A percentile compares a stretch with the other conserved stretches of the same genome.
Evolutionary conservation across 2,329 filamentous ascomycete genomes (phyloP).

Genomic region (Xylariaceae sp.): DNA sequence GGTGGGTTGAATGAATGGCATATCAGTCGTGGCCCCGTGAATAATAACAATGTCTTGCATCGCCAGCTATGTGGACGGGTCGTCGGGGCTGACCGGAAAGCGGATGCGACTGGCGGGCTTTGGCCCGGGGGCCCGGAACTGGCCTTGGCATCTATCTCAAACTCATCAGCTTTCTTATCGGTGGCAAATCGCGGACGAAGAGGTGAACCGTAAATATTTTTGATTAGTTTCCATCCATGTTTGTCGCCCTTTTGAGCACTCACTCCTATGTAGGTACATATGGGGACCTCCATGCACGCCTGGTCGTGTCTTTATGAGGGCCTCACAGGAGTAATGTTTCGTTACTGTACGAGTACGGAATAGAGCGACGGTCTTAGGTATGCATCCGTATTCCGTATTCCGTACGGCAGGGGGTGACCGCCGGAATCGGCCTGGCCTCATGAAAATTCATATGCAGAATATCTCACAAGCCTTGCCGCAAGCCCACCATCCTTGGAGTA

Average conservation of each 20-base stretch:
- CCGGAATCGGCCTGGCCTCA: neutral
- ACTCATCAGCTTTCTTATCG: neutral
- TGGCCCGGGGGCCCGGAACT: neutral
- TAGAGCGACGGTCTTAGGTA: too few relatives aligned
- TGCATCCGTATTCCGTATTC: too few relatives aligned
- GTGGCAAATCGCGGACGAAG: neutral
- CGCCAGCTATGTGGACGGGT: neutral
- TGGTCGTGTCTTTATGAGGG: neutral
- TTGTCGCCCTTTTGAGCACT: neutral
- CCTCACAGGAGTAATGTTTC: neutral
- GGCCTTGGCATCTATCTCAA: neutral
- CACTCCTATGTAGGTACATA: neutral
- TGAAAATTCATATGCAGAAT: neutral
- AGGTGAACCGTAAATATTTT: neutral
- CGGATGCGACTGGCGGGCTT: neutral
- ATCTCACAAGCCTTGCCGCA: neutral
- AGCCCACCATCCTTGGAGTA: neutral
- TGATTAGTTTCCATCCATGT: neutral
- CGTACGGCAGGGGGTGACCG: too few relatives aligned
- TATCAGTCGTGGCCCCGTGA: neutral
- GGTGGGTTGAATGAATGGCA: neutral
- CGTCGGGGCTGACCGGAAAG: neutral
- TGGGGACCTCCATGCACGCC: neutral
- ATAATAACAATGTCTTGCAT: neutral
- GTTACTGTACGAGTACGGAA: neutral